Evolutionary conservation across 805 yeast species (phyloP), one percentile per base, ranked within the genome.

Genomic region (Vanderwaltozyma polyspora): DNA sequence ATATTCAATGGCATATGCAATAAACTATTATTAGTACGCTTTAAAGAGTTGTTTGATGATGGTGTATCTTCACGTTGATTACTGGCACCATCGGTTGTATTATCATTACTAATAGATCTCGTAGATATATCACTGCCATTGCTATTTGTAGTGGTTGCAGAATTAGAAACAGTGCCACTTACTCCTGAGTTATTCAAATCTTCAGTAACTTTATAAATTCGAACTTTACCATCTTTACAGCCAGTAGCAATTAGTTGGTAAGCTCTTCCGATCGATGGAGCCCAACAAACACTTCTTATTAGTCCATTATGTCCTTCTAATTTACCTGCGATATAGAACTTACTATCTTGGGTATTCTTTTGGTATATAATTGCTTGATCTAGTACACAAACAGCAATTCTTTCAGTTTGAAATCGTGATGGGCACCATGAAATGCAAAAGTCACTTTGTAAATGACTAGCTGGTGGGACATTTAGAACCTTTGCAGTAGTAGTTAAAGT

Each of bases 181-280:
- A n/a, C n/a, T n/a, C n/a, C n/a, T 21, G 7, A 7, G 23, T 21
- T 21, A 10, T 28, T 27, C 14, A 39, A 16, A 16, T 31, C 41
- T 29, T 78, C 86, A 4, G 66, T 64, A 5, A 86, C 64, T 55
- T 81, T 83, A 66, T 79, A 89, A 3, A 91, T 78, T 34, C 97
- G 71, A 9, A 91, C 86, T 49, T 67, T 74, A 1, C 97, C 98
- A 55, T 91, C 99, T 55, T 86, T 86, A 54, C 95, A 86, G 5
- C 93, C 97, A 0, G 97, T 89, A 1, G 99, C 97, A 28, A 91
- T 67, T 31, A 87, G 63, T 47, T 89, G 94, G 54, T 74, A 83
- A 42, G 79, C 75, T 45, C 95, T 66, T 2, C 97, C 97, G 79
- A 87, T 83, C 0, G 93, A 75, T 3, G 97, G 95, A 0, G 97